phyloP scores from a whole-genome alignment of 768 basidiomycete species.

The Phylloporus scabripes region DNA sequence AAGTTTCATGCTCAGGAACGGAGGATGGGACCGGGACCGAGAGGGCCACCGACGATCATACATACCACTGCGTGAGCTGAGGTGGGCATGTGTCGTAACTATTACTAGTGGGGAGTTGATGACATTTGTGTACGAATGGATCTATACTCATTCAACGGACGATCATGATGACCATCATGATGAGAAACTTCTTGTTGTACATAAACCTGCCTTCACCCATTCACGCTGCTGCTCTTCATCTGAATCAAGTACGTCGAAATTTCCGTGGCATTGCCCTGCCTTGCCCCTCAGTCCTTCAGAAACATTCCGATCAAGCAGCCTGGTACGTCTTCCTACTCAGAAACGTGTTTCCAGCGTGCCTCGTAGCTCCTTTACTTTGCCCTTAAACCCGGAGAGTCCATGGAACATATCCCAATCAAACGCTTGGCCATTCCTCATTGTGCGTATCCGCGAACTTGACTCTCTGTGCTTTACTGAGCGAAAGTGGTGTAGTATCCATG shows the following conservation, averaged over 20 bases:
- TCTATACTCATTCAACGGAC: background rate
- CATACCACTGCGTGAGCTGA: slow-evolving; percentile 19
- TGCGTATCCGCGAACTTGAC: slow-evolving; percentile 10
- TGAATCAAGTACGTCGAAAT: slow-evolving; percentile 14
- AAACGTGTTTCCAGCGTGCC: slow-evolving; percentile 31
- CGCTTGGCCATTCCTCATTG: slow-evolving; percentile 17
- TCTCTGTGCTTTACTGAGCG: slow-evolving; percentile 3
- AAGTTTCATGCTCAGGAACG: slow-evolving; percentile 28
- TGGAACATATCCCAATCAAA: slow-evolving; percentile 20
- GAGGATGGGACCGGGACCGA: slow-evolving; percentile 20
- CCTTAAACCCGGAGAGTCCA: slow-evolving; percentile 24
- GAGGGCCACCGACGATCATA: slow-evolving; percentile 24
- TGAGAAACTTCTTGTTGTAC: background rate
- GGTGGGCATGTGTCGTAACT: slow-evolving; percentile 1
- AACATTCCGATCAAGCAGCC: slow-evolving; percentile 17
- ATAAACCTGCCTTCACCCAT: slow-evolving; percentile 1
- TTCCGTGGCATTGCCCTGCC: slow-evolving; percentile 16
- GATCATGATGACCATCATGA: background rate
- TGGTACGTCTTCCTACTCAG: slow-evolving; percentile 14
- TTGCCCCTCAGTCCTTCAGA: slow-evolving; percentile 5
- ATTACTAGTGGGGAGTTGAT: background rate
- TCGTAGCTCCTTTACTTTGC: slow-evolving; percentile 12
- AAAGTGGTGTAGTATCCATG: slow-evolving; percentile 15
- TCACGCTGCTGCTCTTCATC: background rate
- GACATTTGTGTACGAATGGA: slow-evolving; percentile 4